These are phyloP conservation scores for Schizophyllum amplum DNA, from an alignment of 1,284 basidiomycete species.

Conservation along the genomic window DNA sequence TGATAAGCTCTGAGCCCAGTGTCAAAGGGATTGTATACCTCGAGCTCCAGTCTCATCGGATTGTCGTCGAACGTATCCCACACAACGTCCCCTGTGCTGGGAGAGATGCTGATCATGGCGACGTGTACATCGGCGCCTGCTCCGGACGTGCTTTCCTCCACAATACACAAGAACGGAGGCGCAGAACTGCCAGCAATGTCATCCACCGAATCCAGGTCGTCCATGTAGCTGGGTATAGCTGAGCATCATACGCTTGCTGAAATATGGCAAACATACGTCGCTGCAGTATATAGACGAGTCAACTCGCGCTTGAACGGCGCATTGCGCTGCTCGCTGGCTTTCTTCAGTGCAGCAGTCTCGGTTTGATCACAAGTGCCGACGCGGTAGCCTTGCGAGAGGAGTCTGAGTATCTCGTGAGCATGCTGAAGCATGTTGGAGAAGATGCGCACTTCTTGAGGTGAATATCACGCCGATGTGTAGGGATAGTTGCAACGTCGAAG, in stretches of 20 bases:
- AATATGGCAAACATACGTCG: constrained; percentile 54
- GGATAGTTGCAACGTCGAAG: constrained; percentile 79
- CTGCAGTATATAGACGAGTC: constrained; percentile 79
- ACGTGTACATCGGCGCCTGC: constrained; percentile 43
- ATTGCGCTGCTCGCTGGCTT: constrained; percentile 77
- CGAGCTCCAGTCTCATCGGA: constrained; percentile 81
- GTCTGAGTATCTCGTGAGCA: constrained; percentile 30
- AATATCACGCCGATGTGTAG: constrained; percentile 72
- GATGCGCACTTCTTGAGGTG: constrained; percentile 77
- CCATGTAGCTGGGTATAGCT: constrained; percentile 50
- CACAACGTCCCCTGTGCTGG: constrained; percentile 84
- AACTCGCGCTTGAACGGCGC: constrained; percentile 78
- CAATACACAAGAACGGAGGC: constrained; percentile 54
- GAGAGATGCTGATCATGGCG: constrained; percentile 74
- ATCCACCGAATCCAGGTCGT: constrained; percentile 64
- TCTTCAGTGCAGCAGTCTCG: constrained; percentile 95
- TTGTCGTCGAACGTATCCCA: constrained; percentile 90
- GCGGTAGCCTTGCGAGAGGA: constrained; percentile 82
- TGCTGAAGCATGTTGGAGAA: constrained; percentile 5
- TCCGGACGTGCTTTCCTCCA: constrained; percentile 52
- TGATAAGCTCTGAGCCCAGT: too few species aligned
- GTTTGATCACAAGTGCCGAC: constrained; percentile 89
- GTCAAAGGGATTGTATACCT: constrained; percentile 37
- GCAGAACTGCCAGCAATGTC: constrained; percentile 41
- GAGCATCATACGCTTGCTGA: constrained; percentile 1